Percentiles rank a stretch among this genome's conserved stretches.
These are phyloP conservation scores for Aegilops longissima DNA, from an alignment of 176 grass and related monocot genomes.

Conservation along the genomic window DNA sequence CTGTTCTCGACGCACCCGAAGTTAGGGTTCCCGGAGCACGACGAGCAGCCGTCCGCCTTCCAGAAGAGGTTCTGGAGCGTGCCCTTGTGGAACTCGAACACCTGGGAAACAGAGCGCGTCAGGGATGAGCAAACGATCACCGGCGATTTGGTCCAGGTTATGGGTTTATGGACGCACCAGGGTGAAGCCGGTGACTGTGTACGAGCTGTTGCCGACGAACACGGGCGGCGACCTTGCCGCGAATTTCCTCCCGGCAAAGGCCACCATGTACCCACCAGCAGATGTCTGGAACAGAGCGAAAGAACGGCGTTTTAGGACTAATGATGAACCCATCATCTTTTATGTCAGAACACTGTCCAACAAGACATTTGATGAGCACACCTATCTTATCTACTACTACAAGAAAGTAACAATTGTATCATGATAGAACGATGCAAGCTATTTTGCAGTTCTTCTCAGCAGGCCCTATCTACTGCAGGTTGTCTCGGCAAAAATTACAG, in stretches of 20 bases:
- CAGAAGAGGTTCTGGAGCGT: constrained; percentile 79
- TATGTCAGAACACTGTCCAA: neutral
- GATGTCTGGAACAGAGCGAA: constrained; percentile 41
- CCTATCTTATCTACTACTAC: neutral
- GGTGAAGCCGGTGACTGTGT: constrained; percentile 69
- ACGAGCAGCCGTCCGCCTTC: constrained; percentile 63
- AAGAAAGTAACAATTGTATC: neutral
- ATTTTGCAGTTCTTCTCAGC: neutral
- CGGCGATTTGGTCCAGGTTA: neutral
- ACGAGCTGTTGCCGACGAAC: constrained; percentile 58
- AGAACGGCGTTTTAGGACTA: neutral
- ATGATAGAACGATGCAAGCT: neutral
- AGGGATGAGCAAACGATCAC: neutral
- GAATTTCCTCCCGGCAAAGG: constrained; percentile 81
- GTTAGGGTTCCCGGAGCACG: constrained; percentile 43
- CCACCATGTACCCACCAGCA: constrained; percentile 73
- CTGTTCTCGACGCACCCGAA: constrained; percentile 55
- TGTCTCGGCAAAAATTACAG: neutral
- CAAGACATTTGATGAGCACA: neutral
- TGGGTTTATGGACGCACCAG: constrained; percentile 46
- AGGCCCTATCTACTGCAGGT: neutral
- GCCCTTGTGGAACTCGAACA: constrained; percentile 90
- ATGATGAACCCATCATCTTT: neutral
- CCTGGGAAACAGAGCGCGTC: constrained; percentile 28
- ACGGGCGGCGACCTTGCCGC: constrained; percentile 65